Percentiles rank a stretch among this genome's conserved stretches.
Evolutionary conservation across 805 yeast genomes (phyloP).

Genomic region (Ogataea dorogensis): DNA sequence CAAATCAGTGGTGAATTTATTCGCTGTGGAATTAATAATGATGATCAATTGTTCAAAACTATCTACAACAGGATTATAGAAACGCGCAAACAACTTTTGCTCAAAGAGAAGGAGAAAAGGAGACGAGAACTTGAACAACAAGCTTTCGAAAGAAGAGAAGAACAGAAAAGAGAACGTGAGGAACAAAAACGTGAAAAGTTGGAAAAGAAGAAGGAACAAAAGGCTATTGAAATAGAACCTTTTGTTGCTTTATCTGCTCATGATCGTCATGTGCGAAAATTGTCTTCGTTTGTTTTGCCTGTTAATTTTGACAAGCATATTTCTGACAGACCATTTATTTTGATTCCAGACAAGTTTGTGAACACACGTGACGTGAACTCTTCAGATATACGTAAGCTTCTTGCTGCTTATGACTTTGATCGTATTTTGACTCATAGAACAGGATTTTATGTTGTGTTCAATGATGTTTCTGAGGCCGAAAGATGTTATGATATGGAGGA

Average conservation of each 20-base stretch:
- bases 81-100: conserved; percentile 40
- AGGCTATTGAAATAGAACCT: not conserved
- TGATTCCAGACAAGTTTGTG: conserved; percentile 50
- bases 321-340: conserved; percentile 56
- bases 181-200: conserved; percentile 7
- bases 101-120: conserved; percentile 24
- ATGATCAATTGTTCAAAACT: conserved; percentile 37
- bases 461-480: conserved; percentile 54
- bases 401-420: conserved; percentile 63
- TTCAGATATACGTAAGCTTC: conserved; percentile 56
- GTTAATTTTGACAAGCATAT: conserved; percentile 47
- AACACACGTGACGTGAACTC: conserved; percentile 48
- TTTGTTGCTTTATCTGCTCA: conserved; percentile 25
- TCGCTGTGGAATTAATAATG: conserved; percentile 50
- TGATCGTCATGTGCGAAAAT: conserved; percentile 32
- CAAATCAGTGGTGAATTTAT: conserved; percentile 53
- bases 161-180: conserved; percentile 16
- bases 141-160: conserved; percentile 8
- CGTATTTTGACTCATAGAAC: conserved; percentile 58
- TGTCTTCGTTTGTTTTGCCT: conserved; percentile 40
- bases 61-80: conserved; percentile 31
- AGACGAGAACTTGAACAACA: conserved; percentile 22
- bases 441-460: conserved; percentile 75
- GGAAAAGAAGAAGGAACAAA: conserved; percentile 6
- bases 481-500: conserved; percentile 60